A percentile compares a stretch with the other conserved stretches of the same genome.
phyloP scores from a whole-genome alignment of 192 early-diverging fungal genomes.

The Glomus cerebriforme region DNA sequence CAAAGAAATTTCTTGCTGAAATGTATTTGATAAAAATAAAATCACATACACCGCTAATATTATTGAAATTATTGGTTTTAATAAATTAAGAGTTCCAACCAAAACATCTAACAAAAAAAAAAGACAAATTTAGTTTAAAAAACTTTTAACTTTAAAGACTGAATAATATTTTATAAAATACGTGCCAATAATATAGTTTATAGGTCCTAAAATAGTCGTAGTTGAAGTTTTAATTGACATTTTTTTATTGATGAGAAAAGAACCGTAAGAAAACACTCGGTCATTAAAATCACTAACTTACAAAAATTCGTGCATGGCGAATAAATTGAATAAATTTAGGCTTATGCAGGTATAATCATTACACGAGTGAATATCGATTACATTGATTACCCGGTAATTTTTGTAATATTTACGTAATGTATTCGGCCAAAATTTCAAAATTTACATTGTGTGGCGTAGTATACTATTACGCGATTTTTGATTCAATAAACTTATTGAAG shows the following conservation, averaged over 20 bases:
- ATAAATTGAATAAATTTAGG: no score
- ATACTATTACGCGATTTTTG: no score
- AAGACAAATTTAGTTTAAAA: background rate
- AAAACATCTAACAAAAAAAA: background rate
- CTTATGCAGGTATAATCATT: no score
- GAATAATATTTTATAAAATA: background rate
- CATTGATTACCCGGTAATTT: no score
- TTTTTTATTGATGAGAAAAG: background rate
- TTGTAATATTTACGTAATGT: no score
- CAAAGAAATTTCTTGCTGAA: background rate
- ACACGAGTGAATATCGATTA: no score
- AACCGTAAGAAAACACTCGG: background rate
- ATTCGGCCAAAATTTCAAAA: no score
- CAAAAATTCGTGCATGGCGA: no score
- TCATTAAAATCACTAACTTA: no score
- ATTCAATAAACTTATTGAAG: no score
- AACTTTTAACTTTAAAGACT: background rate
- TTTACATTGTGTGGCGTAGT: no score
- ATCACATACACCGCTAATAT: background rate
- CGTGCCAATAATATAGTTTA: constrained; percentile 7
- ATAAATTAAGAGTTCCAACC: background rate
- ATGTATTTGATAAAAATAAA: constrained; percentile 6
- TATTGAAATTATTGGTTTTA: constrained; percentile 21
- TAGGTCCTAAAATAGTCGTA: background rate
- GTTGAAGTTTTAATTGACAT: background rate